Base-by-base conservation (phyloP, 805 yeast species). In the Kuraishia hungarica region DNA sequence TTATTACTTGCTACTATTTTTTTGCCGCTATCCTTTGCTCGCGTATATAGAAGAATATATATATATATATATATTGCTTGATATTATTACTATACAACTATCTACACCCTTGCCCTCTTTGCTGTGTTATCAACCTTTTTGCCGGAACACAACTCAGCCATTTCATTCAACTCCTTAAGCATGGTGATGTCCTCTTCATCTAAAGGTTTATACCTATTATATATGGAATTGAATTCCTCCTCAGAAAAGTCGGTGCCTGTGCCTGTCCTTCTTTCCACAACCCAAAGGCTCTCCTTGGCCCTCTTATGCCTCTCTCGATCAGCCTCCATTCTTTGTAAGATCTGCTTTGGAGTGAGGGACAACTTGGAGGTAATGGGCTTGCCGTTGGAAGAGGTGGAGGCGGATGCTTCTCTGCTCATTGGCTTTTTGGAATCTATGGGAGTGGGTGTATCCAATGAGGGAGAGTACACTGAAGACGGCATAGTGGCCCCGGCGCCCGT, bases 281-380 rank as follows among this genome's bases (percentile, higher is more conserved):
- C 78, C 96, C 97, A 90, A 22, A 83, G 74, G 11, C 78, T 81
- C 63, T 93, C 97, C 61, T 92, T 90, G 15, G 87, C 80, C 59
- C 88, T 78, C 66, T 93, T 93, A 64, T 89, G 91, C 50, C 96
- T 75, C 66, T 93, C 99, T 61, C 99, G 75, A 66, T 93, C 98
- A 58, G 86, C 92, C 66, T 93, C 97, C 85, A 93, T 90, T 57
- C 98, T 73, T 43, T 81, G 77, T 19, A 90, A 66, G 19, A 88
- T 82, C 60, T 86, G 89, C 51, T 82, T 65, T 20, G 66, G 67
- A 1, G 66, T 48, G 4, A 67, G 56, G 5, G 53, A 22, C 15
- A 50, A 19, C 39, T 15, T 20, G 43, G n/a, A n/a, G n/a, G n/a
- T n/a, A n/a, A n/a, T 13, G 17, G 43, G 17, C 43, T 35, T 10